Conservation (phyloP, 2,329 filamentous ascomycete species). For the Colletotrichum shisoi region DNA sequence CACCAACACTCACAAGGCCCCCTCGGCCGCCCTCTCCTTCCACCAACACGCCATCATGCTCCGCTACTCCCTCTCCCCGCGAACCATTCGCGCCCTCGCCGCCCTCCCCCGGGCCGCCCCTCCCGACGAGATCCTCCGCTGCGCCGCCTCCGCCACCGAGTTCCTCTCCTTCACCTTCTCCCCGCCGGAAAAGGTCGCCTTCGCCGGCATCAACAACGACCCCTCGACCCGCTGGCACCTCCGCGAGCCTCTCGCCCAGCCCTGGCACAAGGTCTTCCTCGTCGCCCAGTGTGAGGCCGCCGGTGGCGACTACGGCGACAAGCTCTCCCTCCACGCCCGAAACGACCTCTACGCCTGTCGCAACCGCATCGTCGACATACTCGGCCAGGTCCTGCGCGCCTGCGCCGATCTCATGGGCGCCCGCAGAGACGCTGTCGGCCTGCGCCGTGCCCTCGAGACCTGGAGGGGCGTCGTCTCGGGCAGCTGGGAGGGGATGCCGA, state of each 20-base stretch:
- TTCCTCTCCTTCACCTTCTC: constrained; percentile 51
- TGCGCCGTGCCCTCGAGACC: constrained; percentile 76
- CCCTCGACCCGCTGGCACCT: constrained; percentile 52
- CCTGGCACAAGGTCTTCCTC: constrained; percentile 78
- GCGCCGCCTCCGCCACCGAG: constrained; percentile 51
- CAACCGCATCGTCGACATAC: constrained; percentile 45
- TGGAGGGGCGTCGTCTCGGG: constrained; percentile 77
- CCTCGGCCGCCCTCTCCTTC: constrained; percentile 1
- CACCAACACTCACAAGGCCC: constrained; percentile 1
- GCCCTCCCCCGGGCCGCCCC: constrained; percentile 34
- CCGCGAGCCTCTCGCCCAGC: constrained; percentile 57
- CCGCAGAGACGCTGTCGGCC: constrained; percentile 68
- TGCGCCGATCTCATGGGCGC: constrained; percentile 51
- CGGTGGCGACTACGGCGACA: constrained; percentile 61
- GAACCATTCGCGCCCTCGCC: constrained; percentile 33
- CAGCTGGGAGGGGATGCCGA: constrained; percentile 74
- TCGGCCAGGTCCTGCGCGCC: constrained; percentile 51
- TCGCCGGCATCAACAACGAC: constrained; percentile 51
- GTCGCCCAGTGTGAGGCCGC: constrained; percentile 74
- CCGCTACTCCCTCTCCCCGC: constrained; percentile 32
- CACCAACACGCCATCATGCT: constrained; percentile 37
- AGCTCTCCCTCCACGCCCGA: constrained; percentile 49
- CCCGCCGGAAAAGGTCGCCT: constrained; percentile 48
- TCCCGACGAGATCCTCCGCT: constrained; percentile 48
- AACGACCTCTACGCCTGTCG: constrained; percentile 48